Evolutionary conservation across 352 stramenopile genomes (phyloP), one percentile per base, ranked within the genome.

Genomic region (Pythium rhizo-oryzae): DNA sequence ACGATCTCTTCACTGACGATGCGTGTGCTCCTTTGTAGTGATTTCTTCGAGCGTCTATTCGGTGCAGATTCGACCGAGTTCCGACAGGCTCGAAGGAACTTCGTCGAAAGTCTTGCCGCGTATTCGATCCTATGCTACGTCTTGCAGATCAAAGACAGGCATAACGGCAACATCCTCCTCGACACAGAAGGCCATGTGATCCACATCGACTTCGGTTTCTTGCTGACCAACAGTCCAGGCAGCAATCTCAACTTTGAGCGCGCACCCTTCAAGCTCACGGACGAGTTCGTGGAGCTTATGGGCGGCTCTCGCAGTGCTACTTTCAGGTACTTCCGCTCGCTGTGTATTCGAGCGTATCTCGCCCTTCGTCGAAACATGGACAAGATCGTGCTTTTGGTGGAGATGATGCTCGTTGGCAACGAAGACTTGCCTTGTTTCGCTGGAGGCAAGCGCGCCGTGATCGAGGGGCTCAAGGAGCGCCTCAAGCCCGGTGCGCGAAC

Each of bases 161-260:
- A 99, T 84, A 99, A 99, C 73, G 98, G 97, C 52, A 99, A 99
- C 76, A 99, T 99, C 41, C 92, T 99, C 68, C 85, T 99, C 44
- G 97, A 99, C 79, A 97, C 87, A 16, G 79, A 96, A 30, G 97
- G 98, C 19, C 97, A 98, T 74, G 78, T 99, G 16, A 95, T 99
- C 57, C 97, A 99, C 84, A 99, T 99, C 65, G 98, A 99, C 80
- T 99, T 99, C 78, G 98, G 98, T 18, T 99, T 99, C 76, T 53
- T 98, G 67, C 94, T 99, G 39, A 94, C 90, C 53, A 99, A 98
- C 83, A 98, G 93, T 41, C 88, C 88, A 1, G 88, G 88, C 18
- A 98, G 97, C 71, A 98, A 98, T 68, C 85, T 96, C 54, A 97
- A 96, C 55, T 99, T 99, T 61, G 97, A 99, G 76, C 87, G 81